A percentile compares a stretch with the other conserved stretches of the same genome.
phyloP scores from a whole-genome alignment of 345 rosid genomes.

The Trapa bicornis region DNA sequence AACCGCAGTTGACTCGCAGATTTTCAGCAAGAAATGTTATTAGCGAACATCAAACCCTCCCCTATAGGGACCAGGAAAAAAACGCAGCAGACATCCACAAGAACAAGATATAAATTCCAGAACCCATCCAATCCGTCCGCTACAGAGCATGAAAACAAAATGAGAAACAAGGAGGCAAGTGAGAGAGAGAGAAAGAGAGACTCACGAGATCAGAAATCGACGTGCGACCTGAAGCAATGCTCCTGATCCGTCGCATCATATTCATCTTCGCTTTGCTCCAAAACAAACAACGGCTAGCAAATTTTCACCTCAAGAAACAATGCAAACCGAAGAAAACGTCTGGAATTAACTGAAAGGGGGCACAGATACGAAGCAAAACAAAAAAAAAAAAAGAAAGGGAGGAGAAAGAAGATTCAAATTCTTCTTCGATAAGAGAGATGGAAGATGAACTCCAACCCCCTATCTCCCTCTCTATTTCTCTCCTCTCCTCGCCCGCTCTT shows the following conservation, averaged over 20 bases:
- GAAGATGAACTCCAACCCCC: neutral
- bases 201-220: conserved; percentile 74
- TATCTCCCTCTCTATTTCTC: neutral
- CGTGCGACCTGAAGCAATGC: conserved; percentile 89
- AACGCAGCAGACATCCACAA: neutral
- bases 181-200: neutral
- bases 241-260: conserved; percentile 90
- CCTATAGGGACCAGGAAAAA: neutral
- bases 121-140: neutral
- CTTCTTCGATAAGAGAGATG: neutral
- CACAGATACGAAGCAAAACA: neutral
- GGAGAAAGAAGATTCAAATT: neutral
- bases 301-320: neutral
- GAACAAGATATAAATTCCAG: neutral
- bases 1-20: neutral
- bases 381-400: neutral
- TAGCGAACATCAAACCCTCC: neutral
- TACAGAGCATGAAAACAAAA: too few species aligned
- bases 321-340: neutral
- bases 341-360: neutral
- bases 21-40: neutral
- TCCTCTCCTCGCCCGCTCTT: neutral
- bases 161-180: neutral
- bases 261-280: conserved; percentile 34
- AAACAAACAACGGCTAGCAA: neutral